A percentile compares a stretch with the other conserved stretches of the same genome.
Conservation (phyloP, 768 basidiomycete species). For the Pleurotus ostreatus region DNA sequence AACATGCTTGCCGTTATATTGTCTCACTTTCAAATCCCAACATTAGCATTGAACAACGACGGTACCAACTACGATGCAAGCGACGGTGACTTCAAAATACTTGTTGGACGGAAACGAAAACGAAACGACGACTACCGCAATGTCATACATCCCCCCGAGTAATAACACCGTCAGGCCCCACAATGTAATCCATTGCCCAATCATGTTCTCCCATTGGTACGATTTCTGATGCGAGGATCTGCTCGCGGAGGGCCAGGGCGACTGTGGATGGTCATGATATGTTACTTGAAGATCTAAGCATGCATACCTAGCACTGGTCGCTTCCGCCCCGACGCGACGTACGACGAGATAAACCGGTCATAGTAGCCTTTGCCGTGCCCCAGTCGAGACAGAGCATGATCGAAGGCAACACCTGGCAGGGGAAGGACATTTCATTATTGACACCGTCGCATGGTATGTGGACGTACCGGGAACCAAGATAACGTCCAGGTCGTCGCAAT, state of each 20-base stretch:
- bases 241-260: slow-evolving; percentile 62
- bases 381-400: slow-evolving; percentile 60
- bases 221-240: slow-evolving; percentile 45
- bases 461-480: slow-evolving; percentile 61
- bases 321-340: slow-evolving; percentile 36
- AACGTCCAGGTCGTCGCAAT: slow-evolving; percentile 48
- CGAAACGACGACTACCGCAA: background rate
- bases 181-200: slow-evolving; percentile 60
- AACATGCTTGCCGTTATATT: no score
- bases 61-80: no score
- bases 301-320: slow-evolving; percentile 55
- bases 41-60: no score
- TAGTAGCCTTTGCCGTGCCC: slow-evolving; percentile 87
- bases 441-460: background rate
- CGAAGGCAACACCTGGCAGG: slow-evolving; percentile 66
- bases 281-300: no score
- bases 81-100: no score
- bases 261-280: slow-evolving; percentile 25
- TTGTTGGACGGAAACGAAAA: no score
- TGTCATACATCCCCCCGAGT: background rate
- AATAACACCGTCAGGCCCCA: slow-evolving; percentile 36
- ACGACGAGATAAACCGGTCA: slow-evolving; percentile 64
- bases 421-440: background rate
- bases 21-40: no score
- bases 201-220: slow-evolving; percentile 57